These are phyloP conservation scores for Kwoniella bestiolae DNA, from an alignment of 768 basidiomycete genomes.

Conservation along the genomic window DNA sequence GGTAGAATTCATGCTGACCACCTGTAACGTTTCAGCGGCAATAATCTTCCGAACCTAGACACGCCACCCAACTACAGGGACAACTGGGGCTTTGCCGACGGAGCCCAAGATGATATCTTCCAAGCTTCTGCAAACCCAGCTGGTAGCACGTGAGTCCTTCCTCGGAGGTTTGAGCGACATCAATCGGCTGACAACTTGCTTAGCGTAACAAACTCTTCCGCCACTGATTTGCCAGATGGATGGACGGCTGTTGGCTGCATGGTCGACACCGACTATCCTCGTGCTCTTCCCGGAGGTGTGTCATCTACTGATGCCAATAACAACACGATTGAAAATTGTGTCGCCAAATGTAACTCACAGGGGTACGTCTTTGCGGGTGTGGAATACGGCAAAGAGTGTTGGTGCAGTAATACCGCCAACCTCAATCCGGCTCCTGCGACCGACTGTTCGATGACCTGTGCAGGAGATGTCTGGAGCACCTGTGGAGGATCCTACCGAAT, in stretches of 20 bases:
- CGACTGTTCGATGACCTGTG: conserved; percentile 31
- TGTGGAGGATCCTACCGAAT: conserved; percentile 27
- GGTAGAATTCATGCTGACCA: background rate
- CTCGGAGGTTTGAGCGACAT: background rate
- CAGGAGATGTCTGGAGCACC: conserved; percentile 19
- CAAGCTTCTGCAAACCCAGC: conserved; percentile 9
- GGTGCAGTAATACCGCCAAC: conserved; percentile 22
- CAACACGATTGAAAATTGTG: conserved; percentile 33
- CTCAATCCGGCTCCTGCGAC: conserved; percentile 13
- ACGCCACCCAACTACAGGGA: conserved; percentile 63
- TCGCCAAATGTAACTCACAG: conserved; percentile 21
- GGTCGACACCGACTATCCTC: conserved; percentile 16
- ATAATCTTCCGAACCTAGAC: conserved; percentile 25
- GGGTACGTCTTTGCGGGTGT: conserved; percentile 36
- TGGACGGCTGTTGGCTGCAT: conserved; percentile 27
- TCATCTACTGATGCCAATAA: conserved; percentile 16
- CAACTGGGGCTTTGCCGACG: conserved; percentile 72
- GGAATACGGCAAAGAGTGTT: conserved; percentile 31
- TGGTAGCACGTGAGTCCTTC: background rate
- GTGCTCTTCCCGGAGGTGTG: conserved; percentile 38
- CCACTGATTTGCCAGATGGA: conserved; percentile 21
- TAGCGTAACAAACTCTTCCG: background rate
- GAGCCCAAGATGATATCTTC: conserved; percentile 76
- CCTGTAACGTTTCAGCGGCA: conserved; percentile 20
- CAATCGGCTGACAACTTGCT: background rate